Conservation (phyloP, 106 monocot species). For the Vanilla planifolia region DNA sequence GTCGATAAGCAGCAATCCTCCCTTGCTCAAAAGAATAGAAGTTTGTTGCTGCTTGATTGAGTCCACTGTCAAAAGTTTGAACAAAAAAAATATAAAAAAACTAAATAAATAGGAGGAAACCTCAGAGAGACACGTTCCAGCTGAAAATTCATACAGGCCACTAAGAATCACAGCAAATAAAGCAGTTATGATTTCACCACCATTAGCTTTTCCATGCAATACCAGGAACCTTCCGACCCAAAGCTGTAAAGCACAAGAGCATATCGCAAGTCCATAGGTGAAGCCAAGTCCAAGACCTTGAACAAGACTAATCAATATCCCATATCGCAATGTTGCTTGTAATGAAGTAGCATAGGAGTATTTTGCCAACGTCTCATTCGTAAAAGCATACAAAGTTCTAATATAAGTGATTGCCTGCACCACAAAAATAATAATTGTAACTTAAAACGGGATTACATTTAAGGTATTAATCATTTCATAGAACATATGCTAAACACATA, state of each 20-base stretch:
- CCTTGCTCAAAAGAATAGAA: conserved; percentile 99
- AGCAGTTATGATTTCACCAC: conserved; percentile 89
- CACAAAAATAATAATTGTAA: not conserved
- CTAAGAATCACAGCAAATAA: conserved; percentile 94
- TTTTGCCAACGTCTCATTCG: conserved; percentile 97
- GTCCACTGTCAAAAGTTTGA: conserved; percentile 46
- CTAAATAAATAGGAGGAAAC: not conserved
- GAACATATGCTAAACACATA: too few species aligned
- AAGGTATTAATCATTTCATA: too few species aligned
- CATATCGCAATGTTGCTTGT: conserved; percentile 96
- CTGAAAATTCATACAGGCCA: conserved; percentile 73
- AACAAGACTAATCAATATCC: conserved; percentile 96
- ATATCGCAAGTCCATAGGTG: conserved; percentile 99
- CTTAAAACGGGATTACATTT: not conserved
- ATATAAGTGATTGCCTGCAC: conserved; percentile 87
- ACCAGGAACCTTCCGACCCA: conserved; percentile 91
- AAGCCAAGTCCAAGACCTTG: conserved; percentile 99
- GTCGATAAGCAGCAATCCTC: conserved; percentile 97
- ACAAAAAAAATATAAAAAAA: conserved; percentile 2
- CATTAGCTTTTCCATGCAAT: conserved; percentile 68
- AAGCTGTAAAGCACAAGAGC: conserved; percentile 96
- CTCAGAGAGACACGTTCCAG: not conserved
- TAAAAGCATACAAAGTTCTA: conserved; percentile 90
- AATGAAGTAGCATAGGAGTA: conserved; percentile 99
- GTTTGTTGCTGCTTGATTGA: conserved; percentile 99